Evolutionary conservation across 306 rosid species (phyloP).

Genomic region (Sechiopsis laciniata): DNA sequence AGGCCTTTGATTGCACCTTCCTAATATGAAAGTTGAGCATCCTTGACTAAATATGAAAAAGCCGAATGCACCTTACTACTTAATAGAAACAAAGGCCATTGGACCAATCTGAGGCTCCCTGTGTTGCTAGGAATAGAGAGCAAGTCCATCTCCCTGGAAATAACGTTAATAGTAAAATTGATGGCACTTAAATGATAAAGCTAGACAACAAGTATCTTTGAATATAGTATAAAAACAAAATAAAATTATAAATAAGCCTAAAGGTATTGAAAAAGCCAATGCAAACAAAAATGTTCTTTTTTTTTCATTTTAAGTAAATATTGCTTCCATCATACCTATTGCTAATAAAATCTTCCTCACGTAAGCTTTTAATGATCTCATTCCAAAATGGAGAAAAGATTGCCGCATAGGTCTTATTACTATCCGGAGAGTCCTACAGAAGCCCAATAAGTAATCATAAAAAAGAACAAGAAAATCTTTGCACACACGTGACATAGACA

Average conservation of each 20-base stretch:
- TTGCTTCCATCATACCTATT: constrained; percentile 49
- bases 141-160: constrained; percentile 84
- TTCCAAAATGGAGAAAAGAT: constrained; percentile 94
- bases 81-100: constrained; percentile 97
- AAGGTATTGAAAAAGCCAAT: background rate
- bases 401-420: constrained; percentile 68
- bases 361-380: constrained; percentile 84
- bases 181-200: constrained; percentile 6
- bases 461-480: constrained; percentile 10
- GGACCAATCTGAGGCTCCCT: constrained; percentile 81
- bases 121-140: constrained; percentile 86
- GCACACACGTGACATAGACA: background rate
- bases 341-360: constrained; percentile 90
- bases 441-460: constrained; percentile 1
- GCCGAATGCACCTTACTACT: constrained; percentile 69
- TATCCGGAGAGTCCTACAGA: constrained; percentile 63
- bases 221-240: constrained; percentile 10
- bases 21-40: background rate
- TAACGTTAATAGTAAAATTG: constrained; percentile 20
- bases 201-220: constrained; percentile 3
- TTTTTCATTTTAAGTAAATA: constrained; percentile 21
- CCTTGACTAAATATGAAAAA: background rate
- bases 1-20: constrained; percentile 15
- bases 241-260: background rate
- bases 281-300: background rate